phyloP scores from a whole-genome alignment of 352 stramenopile species.

The Phytopythium ostracodes region DNA sequence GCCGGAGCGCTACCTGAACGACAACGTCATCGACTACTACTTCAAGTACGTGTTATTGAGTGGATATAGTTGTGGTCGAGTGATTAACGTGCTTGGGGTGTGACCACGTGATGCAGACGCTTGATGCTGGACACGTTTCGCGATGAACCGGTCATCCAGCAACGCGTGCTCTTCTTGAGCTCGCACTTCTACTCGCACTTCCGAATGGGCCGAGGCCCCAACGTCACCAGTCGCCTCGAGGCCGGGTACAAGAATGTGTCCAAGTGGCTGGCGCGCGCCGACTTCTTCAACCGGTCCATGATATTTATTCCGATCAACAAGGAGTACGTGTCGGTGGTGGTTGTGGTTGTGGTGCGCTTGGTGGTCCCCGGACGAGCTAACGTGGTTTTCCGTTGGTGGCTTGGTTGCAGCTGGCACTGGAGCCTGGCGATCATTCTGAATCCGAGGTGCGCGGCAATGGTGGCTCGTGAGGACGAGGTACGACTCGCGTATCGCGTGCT shows the following conservation, averaged over 20 bases:
- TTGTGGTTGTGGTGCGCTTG: too few relatives aligned
- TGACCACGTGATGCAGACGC: conserved; percentile 24
- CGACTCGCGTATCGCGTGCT: not conserved
- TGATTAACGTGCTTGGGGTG: not conserved
- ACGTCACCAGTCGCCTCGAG: conserved; percentile 29
- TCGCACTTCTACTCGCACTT: conserved; percentile 78
- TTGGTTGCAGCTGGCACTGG: conserved; percentile 60
- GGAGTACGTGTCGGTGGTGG: conserved; percentile 34
- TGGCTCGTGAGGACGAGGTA: conserved; percentile 25
- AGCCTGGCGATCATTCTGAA: conserved; percentile 81
- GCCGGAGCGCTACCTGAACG: conserved; percentile 85
- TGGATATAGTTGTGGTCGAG: not conserved
- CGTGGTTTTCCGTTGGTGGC: conserved; percentile 6
- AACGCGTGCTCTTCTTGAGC: conserved; percentile 73
- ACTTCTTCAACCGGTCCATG: conserved; percentile 68
- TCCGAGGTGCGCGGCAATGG: conserved; percentile 35
- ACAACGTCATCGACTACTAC: conserved; percentile 92
- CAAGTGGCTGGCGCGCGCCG: conserved; percentile 58
- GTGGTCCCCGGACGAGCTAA: not conserved
- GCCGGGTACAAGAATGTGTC: conserved; percentile 74
- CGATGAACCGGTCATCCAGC: conserved; percentile 36
- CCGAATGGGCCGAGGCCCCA: conserved; percentile 36
- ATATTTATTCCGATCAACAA: conserved; percentile 89
- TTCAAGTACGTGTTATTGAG: conserved; percentile 65
- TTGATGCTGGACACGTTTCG: conserved; percentile 52